Conservation (phyloP, 2,329 filamentous ascomycete genomes). For the Ophiocordyceps sinensis region DNA sequence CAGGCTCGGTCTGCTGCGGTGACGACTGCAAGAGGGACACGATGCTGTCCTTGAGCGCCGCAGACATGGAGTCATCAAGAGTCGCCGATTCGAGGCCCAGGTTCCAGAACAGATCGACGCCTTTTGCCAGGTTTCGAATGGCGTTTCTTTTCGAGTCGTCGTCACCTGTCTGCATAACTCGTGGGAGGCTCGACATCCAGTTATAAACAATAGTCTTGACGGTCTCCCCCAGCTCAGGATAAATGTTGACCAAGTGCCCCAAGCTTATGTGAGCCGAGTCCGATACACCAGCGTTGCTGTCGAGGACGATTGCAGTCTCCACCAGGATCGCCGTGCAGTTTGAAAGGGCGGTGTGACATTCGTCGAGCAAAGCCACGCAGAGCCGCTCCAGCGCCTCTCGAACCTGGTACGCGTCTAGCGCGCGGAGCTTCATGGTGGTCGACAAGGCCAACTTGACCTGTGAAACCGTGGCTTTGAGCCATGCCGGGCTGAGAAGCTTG, state of each 20-base stretch:
- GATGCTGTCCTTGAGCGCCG: conserved; percentile 62
- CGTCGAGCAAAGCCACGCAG: conserved; percentile 61
- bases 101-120: conserved; percentile 49
- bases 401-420: conserved; percentile 55
- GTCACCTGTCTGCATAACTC: conserved; percentile 72
- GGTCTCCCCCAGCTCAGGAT: conserved; percentile 45
- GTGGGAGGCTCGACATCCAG: conserved; percentile 69
- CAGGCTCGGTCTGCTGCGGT: conserved; percentile 8
- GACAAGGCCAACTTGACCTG: conserved; percentile 76
- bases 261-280: conserved; percentile 34
- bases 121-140: conserved; percentile 62
- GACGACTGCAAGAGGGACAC: conserved; percentile 19
- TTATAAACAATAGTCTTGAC: conserved; percentile 60
- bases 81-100: conserved; percentile 50
- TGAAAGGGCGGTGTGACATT: conserved; percentile 59
- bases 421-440: conserved; percentile 61
- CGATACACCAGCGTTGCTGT: conserved; percentile 30
- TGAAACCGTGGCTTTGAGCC: conserved; percentile 65
- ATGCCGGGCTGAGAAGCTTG: conserved; percentile 35
- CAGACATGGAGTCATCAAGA: conserved; percentile 51
- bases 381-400: conserved; percentile 51
- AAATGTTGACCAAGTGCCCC: conserved; percentile 45
- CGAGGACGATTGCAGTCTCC: conserved; percentile 65
- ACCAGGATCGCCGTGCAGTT: conserved; percentile 59
- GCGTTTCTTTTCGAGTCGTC: conserved; percentile 60